These are phyloP conservation scores for Serendipita indica DNA, from an alignment of 768 basidiomycete species.

Conservation along the genomic window DNA sequence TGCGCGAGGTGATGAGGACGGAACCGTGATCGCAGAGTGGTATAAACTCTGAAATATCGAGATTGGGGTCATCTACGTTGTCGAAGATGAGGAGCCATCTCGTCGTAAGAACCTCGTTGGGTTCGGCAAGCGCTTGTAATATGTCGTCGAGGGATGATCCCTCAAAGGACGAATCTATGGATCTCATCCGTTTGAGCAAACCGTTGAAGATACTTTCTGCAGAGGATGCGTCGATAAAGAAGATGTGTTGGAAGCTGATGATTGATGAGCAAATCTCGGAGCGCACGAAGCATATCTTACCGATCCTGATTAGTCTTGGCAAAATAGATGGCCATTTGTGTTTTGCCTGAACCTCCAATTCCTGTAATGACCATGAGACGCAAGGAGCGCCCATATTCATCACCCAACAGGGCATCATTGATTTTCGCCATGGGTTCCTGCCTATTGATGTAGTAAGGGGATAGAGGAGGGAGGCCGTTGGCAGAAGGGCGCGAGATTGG, in stretches of 20 bases:
- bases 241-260: background rate
- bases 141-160: background rate
- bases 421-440: slow-evolving; percentile 1
- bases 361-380: background rate
- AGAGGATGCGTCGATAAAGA: background rate
- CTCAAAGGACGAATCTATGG: background rate
- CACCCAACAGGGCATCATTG: background rate
- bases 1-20: background rate
- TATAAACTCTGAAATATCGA: background rate
- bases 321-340: background rate
- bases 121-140: background rate
- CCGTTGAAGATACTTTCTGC: background rate
- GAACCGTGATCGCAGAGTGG: background rate
- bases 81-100: slow-evolving; percentile 2
- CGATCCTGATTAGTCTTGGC: background rate
- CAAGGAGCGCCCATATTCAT: background rate
- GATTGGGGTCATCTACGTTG: background rate
- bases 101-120: background rate
- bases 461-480: slow-evolving; percentile 4
- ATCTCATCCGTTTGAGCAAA: background rate
- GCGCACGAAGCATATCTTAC: background rate
- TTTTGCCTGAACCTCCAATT: background rate
- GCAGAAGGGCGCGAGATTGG: background rate
- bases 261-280: background rate
- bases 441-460: background rate